Base-by-base conservation (phyloP, 2,329 filamentous ascomycete genomes). In the Phoma sp. region DNA sequence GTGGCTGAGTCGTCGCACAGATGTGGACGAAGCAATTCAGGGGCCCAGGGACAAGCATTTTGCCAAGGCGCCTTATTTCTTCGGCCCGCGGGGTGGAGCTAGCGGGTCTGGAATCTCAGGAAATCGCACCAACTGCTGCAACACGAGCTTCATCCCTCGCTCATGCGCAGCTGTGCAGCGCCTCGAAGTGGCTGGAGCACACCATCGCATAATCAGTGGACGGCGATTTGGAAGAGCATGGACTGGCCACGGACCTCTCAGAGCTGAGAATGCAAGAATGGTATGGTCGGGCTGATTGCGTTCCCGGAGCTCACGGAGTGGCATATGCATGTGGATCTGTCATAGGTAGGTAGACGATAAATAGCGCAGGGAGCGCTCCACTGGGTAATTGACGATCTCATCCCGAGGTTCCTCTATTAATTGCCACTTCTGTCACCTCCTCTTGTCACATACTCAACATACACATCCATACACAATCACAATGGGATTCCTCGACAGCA, bases 401-500 rank as follows among this genome's bases (percentile, higher is more conserved):
- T 30, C 32, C n/a, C n/a, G n/a, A n/a, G n/a, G n/a, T n/a, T n/a
- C n/a, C 21, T 30, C 17, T n/a, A 28, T 39, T 21, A 34, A 34
- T 36, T 34, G 28, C 36, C 28, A 25, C 25, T 47, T 12, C 15
- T 47, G 37, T 38, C 32, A 53, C 38, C 32, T 43, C n/a, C 26
- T n/a, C 32, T 37, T 20, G 10, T 20, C 45, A 36, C 43, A 43
- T 12, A 17, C 36, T 25, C 26, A 23, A 15, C 23, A 7, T 37
- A 45, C 18, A 20, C 5, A 30, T 21, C 12, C 15, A 39, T 17
- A 36, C 26, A 32, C n/a, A 18, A 20, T 48, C 47, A 61, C 25
- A 47, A 66, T 66, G 64, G 62, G 64, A 17, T 59, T 66, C 34
- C 54, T 66, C 2, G 56, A 55, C 33, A 57, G 61, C 28, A 45